A percentile compares a stretch with the other conserved stretches of the same genome.
Evolutionary conservation across 1,284 basidiomycete genomes (phyloP).

Genomic region (Cerrena zonata): DNA sequence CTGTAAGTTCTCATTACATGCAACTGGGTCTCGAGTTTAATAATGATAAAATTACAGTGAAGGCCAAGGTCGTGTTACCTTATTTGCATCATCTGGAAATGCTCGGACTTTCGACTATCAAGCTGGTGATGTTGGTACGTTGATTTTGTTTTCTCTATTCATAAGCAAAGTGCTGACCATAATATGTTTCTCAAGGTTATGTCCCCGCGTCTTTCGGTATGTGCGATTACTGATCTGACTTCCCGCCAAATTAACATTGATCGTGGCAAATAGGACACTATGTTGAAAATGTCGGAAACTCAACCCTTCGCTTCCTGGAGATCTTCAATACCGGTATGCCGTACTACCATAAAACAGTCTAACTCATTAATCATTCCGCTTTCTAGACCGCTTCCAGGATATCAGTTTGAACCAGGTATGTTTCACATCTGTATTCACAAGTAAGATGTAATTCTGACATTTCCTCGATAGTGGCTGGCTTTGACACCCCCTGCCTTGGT

Average conservation of each 20-base stretch:
- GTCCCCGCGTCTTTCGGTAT: constrained; percentile 47
- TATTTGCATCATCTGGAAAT: constrained; percentile 57
- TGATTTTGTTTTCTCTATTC: background rate
- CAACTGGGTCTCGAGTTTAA: no score
- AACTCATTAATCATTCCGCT: background rate
- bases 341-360: no score
- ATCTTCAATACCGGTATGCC: constrained; percentile 49
- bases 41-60: no score
- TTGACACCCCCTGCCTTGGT: constrained; percentile 60
- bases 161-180: background rate
- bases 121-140: constrained; percentile 51
- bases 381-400: constrained; percentile 51
- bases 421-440: no score
- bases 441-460: background rate
- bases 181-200: constrained; percentile 24
- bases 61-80: constrained; percentile 55
- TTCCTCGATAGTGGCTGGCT: constrained; percentile 53
- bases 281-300: constrained; percentile 63
- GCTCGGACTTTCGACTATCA: constrained; percentile 68
- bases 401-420: no score
- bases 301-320: constrained; percentile 54
- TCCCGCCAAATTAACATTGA: constrained; percentile 12
- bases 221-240: background rate
- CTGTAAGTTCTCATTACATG: constrained; percentile 32
- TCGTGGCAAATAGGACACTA: constrained; percentile 48